A percentile compares a stretch with the other conserved stretches of the same genome.
Conservation (phyloP, 2,329 filamentous ascomycete genomes). For the Fusarium longipes region DNA sequence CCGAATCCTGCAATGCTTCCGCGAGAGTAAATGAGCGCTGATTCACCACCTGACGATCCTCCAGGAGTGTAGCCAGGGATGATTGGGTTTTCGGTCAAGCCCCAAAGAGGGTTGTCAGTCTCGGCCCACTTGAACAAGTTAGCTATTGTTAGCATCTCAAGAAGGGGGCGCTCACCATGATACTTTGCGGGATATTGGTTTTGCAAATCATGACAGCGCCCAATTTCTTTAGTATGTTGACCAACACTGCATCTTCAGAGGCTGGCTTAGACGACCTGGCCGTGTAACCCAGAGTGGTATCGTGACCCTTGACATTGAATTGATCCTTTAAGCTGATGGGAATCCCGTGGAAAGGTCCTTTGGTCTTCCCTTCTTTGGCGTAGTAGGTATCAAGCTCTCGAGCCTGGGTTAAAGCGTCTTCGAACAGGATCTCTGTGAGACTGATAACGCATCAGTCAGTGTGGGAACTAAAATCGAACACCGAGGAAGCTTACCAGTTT, state of each 20-base stretch:
- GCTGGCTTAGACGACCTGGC: constrained; percentile 61
- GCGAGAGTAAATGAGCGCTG: constrained; percentile 27
- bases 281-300: constrained; percentile 70
- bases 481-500: constrained; percentile 9
- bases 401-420: constrained; percentile 33
- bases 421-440: constrained; percentile 34
- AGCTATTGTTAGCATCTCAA: rapidly evolving
- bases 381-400: constrained; percentile 24
- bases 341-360: constrained; percentile 39
- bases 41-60: constrained; percentile 45
- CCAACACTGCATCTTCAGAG: constrained; percentile 58
- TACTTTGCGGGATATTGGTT: constrained; percentile 35
- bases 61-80: constrained; percentile 41
- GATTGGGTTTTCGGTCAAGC: constrained; percentile 41
- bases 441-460: neutral
- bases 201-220: constrained; percentile 63
- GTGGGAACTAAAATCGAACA: rapidly evolving
- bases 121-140: constrained; percentile 26
- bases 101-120: constrained; percentile 48
- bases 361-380: neutral
- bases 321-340: constrained; percentile 63
- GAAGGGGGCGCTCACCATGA: neutral
- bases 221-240: constrained; percentile 59
- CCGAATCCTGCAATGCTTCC: constrained; percentile 43
- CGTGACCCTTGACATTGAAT: constrained; percentile 68